Percentiles rank a stretch among this genome's conserved stretches.
Conservation (phyloP, 495 filamentous ascomycete genomes). For the Neurospora sp. region DNA sequence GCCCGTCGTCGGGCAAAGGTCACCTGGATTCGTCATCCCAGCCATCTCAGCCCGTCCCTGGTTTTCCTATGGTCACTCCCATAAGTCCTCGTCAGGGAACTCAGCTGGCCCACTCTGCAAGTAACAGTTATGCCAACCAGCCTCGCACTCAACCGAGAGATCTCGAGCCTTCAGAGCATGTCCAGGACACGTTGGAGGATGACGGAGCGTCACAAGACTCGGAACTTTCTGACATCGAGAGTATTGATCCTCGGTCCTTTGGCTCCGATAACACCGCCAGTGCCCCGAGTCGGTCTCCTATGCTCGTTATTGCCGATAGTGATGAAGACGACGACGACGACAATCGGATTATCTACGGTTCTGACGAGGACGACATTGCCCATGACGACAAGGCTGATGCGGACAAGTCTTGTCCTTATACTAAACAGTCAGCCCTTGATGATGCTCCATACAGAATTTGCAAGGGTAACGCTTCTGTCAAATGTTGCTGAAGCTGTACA, state of each 20-base stretch:
- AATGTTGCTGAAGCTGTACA: neutral
- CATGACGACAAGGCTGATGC: neutral
- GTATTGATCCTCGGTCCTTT: neutral
- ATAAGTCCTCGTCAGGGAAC: neutral
- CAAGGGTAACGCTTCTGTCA: neutral
- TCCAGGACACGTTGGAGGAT: neutral
- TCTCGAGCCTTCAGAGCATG: neutral
- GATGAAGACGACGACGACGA: neutral
- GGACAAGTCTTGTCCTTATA: neutral
- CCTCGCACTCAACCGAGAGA: neutral
- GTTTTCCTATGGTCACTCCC: neutral
- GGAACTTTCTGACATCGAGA: neutral
- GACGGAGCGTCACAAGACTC: neutral
- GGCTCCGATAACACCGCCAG: neutral
- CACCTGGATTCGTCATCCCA: neutral
- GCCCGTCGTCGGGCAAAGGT: neutral
- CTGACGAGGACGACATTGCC: neutral
- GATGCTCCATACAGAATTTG: slow-evolving; percentile 3
- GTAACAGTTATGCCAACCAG: neutral
- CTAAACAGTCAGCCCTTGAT: neutral
- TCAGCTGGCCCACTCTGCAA: neutral
- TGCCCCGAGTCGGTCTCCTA: neutral
- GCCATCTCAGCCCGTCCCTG: neutral
- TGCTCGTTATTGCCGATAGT: neutral
- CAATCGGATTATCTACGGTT: neutral